phyloP scores from a whole-genome alignment of 805 yeast genomes.

The Alloascoidea hylecoeti region DNA sequence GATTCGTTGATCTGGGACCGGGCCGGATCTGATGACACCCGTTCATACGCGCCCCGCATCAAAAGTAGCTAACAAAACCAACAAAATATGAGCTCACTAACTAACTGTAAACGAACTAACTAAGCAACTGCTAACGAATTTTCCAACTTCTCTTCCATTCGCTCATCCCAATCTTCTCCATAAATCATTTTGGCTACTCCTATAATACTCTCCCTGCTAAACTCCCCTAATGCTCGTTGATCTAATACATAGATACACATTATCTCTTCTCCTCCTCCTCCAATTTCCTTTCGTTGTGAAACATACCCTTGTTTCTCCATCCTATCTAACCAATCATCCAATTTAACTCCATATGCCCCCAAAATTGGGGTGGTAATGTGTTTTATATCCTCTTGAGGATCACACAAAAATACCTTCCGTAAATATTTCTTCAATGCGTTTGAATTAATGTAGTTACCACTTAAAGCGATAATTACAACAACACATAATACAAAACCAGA shows the following conservation, averaged over 20 bases:
- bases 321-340: neutral
- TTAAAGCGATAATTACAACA: neutral
- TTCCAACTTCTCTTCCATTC: neutral
- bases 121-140: neutral
- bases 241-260: neutral
- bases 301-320: neutral
- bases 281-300: neutral
- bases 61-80: too few species aligned
- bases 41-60: too few species aligned
- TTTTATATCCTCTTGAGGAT: neutral
- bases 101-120: too few species aligned
- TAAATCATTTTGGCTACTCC: neutral
- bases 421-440: neutral
- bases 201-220: neutral
- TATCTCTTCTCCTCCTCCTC: neutral
- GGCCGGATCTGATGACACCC: too few species aligned
- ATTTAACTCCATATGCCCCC: neutral
- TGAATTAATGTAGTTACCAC: neutral
- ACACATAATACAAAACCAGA: neutral
- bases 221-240: neutral
- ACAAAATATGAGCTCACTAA: too few species aligned
- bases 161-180: neutral
- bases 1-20: too few species aligned
- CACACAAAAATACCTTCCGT: conserved; percentile 1
- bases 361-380: neutral